These are phyloP conservation scores for Perilla frutescens DNA, from an alignment of 257 asterid genomes.

Conservation along the genomic window DNA sequence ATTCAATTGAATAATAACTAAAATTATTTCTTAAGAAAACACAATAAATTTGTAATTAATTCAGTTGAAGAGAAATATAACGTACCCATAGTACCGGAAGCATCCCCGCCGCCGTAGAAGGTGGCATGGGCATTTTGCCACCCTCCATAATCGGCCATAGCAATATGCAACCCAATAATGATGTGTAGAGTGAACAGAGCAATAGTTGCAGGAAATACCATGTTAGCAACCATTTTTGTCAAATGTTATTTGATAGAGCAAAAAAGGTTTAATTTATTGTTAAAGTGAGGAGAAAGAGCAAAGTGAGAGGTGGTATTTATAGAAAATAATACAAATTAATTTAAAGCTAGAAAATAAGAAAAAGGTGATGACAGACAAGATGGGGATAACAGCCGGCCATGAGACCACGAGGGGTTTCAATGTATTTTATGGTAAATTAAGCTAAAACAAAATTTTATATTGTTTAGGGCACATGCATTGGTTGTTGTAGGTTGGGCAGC, in stretches of 20 bases:
- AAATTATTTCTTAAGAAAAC: too few species aligned
- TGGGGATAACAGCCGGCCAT: conserved; percentile 29
- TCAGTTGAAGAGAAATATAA: too few species aligned
- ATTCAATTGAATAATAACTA: not conserved
- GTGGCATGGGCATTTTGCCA: conserved; percentile 60
- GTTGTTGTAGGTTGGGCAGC: conserved; percentile 27
- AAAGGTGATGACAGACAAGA: conserved; percentile 15
- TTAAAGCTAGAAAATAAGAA: not conserved
- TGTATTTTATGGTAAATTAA: conserved; percentile 25
- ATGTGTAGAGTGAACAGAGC: conserved; percentile 10
- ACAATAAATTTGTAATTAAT: too few species aligned
- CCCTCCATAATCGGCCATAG: conserved; percentile 41
- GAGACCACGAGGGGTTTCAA: conserved; percentile 26
- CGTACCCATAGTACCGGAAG: conserved; percentile 62
- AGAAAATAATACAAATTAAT: not conserved
- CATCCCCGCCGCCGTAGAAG: conserved; percentile 60
- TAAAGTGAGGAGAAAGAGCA: conserved; percentile 2
- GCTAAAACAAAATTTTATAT: not conserved
- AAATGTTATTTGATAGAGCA: not conserved
- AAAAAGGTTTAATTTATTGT: not conserved
- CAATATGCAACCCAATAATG: conserved; percentile 6
- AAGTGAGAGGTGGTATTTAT: conserved; percentile 26
- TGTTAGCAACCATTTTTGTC: conserved; percentile 16
- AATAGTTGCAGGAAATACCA: not conserved
- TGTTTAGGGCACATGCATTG: conserved; percentile 31